Percentiles rank a stretch among this genome's conserved stretches.
Evolutionary conservation across 1,284 basidiomycete species (phyloP).

Genomic region (Filobasidium uniguttulatum): DNA sequence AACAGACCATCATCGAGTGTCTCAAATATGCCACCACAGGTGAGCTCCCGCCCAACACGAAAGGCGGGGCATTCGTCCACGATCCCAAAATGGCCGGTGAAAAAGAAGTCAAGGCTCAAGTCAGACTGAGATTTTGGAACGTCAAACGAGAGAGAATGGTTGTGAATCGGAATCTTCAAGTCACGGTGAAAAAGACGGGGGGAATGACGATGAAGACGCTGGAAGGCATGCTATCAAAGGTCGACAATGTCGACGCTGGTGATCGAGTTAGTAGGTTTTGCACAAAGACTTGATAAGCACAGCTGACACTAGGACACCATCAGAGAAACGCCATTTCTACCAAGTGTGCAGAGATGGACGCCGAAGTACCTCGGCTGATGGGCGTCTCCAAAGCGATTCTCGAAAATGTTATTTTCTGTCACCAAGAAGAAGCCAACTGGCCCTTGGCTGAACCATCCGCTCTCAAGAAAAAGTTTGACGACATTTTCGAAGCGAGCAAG

Average conservation of each 20-base stretch:
- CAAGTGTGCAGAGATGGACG: constrained; percentile 91
- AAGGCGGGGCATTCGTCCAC: constrained; percentile 93
- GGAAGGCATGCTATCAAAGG: constrained; percentile 71
- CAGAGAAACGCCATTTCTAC: constrained; percentile 82
- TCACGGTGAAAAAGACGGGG: constrained; percentile 76
- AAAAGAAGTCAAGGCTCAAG: constrained; percentile 97
- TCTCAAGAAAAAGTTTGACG: constrained; percentile 97
- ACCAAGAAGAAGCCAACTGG: constrained; percentile 99
- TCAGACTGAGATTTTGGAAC: constrained; percentile 83
- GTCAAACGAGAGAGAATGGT: constrained; percentile 79
- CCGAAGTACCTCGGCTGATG: constrained; percentile 80
- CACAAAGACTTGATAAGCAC: no score
- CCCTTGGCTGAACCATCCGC: constrained; percentile 80
- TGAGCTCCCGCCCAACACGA: constrained; percentile 92
- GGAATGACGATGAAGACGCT: constrained; percentile 94
- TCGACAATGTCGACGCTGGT: constrained; percentile 48
- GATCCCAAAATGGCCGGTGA: constrained; percentile 98
- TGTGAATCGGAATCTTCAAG: constrained; percentile 83
- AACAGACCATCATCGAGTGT: constrained; percentile 94
- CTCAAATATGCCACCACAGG: constrained; percentile 98
- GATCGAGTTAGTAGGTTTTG: constrained; percentile 55
- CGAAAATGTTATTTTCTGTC: constrained; percentile 98
- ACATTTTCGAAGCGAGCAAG: constrained; percentile 98
- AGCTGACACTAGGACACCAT: no score
- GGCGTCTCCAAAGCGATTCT: constrained; percentile 94